Evolutionary conservation across 2,329 filamentous ascomycete genomes (phyloP).

Genomic region (Fusarium proliferatum): DNA sequence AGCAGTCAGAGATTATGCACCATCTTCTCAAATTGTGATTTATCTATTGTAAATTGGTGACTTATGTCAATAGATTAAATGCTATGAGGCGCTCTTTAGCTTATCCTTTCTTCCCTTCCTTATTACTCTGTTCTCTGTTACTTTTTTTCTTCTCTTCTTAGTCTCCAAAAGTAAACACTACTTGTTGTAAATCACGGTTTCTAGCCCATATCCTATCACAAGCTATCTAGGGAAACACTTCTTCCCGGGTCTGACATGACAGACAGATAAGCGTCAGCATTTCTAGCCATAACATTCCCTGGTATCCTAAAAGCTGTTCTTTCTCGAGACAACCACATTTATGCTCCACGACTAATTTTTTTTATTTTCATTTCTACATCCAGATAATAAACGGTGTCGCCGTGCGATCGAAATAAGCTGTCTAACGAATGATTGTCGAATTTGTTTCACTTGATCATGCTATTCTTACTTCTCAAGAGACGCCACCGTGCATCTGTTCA

Average conservation of each 20-base stretch:
- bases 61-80: background rate
- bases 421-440: background rate
- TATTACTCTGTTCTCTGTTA: accelerated
- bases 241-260: background rate
- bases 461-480: background rate
- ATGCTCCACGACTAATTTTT: accelerated
- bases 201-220: too few species aligned
- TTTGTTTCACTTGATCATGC: background rate
- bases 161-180: background rate
- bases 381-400: accelerated
- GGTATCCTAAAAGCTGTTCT: background rate
- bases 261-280: too few species aligned
- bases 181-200: background rate
- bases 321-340: background rate
- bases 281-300: background rate
- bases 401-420: accelerated
- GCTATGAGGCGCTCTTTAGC: too few species aligned
- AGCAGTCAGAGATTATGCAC: background rate
- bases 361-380: accelerated
- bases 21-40: background rate
- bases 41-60: accelerated
- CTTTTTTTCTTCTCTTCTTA: background rate
- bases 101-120: background rate
- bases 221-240: too few species aligned
- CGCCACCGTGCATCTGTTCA: background rate